These are phyloP conservation scores for Cyclocybe cylindracea DNA, from an alignment of 768 basidiomycete genomes.

Conservation along the genomic window DNA sequence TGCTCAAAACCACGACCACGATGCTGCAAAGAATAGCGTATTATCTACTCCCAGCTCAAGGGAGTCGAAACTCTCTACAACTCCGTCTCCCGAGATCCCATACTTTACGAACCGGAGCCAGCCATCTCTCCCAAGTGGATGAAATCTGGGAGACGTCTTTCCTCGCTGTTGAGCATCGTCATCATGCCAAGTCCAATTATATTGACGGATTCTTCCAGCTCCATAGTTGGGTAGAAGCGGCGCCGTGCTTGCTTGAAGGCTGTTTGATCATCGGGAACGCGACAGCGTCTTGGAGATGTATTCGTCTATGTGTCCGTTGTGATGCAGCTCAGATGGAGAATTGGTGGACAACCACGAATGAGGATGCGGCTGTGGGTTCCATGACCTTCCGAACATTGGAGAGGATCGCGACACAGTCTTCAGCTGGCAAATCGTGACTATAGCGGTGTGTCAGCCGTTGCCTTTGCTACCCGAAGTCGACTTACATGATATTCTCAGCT, in stretches of 20 bases:
- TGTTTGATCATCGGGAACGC: slow-evolving; percentile 12
- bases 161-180: slow-evolving; percentile 39
- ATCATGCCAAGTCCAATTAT: slow-evolving; percentile 48
- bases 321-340: background rate
- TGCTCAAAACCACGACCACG: no score
- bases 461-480: background rate
- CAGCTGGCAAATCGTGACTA: slow-evolving; percentile 39
- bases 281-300: slow-evolving; percentile 30
- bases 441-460: background rate
- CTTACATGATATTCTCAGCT: slow-evolving; percentile 40
- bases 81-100: slow-evolving; percentile 37
- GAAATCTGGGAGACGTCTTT: slow-evolving; percentile 42
- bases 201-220: slow-evolving; percentile 38
- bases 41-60: background rate
- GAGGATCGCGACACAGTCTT: slow-evolving; percentile 28
- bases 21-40: no score
- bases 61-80: slow-evolving; percentile 32
- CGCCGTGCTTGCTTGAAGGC: slow-evolving; percentile 30
- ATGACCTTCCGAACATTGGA: slow-evolving; percentile 32
- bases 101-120: slow-evolving; percentile 36
- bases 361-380: slow-evolving; percentile 29
- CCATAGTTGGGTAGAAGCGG: slow-evolving; percentile 52
- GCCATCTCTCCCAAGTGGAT: slow-evolving; percentile 33
- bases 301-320: slow-evolving; percentile 32
- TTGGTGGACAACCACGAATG: slow-evolving; percentile 26